These are phyloP conservation scores for Neonectria coccinea DNA, from an alignment of 2,329 filamentous ascomycete species.

Conservation along the genomic window DNA sequence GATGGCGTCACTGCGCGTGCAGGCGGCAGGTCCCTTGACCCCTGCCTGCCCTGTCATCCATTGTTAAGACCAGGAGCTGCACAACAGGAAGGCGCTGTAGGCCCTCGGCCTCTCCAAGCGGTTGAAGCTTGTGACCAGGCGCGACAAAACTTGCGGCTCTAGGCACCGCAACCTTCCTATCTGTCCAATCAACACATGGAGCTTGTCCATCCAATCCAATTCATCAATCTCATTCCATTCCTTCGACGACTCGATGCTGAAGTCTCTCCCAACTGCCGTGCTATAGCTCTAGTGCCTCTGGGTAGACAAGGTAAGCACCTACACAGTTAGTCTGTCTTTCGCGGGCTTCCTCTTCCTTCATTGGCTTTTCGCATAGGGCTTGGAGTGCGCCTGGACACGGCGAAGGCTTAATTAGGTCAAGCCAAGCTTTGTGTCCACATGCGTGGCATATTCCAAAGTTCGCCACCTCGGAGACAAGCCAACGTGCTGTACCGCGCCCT, in stretches of 20 bases:
- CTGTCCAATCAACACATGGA: neutral
- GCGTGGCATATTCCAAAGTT: neutral
- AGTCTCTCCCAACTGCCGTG: slow-evolving; percentile 6
- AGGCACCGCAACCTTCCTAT: neutral
- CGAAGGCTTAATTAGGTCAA: neutral
- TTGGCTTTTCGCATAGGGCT: neutral
- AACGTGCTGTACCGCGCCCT: neutral
- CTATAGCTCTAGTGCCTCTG: slow-evolving; percentile 3
- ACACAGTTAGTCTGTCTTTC: neutral
- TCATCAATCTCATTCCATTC: neutral
- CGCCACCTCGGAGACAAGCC: neutral
- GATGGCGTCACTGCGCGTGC: slow-evolving; percentile 22
- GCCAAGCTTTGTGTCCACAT: neutral
- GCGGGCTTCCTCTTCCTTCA: neutral
- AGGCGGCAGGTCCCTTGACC: neutral
- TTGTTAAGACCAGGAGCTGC: too few species aligned
- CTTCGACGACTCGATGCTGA: neutral
- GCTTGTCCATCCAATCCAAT: neutral
- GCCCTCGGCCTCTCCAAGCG: neutral
- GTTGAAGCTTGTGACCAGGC: neutral
- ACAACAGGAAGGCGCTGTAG: slow-evolving; percentile 8
- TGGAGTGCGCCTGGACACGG: slow-evolving; percentile 12
- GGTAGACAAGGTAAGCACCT: too few species aligned
- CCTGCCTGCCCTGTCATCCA: neutral
- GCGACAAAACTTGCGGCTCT: slow-evolving; percentile 1